A percentile compares a stretch with the other conserved stretches of the same genome.
Conservation (phyloP, 768 basidiomycete species). For the Tylopilus vinaceipallidus region DNA sequence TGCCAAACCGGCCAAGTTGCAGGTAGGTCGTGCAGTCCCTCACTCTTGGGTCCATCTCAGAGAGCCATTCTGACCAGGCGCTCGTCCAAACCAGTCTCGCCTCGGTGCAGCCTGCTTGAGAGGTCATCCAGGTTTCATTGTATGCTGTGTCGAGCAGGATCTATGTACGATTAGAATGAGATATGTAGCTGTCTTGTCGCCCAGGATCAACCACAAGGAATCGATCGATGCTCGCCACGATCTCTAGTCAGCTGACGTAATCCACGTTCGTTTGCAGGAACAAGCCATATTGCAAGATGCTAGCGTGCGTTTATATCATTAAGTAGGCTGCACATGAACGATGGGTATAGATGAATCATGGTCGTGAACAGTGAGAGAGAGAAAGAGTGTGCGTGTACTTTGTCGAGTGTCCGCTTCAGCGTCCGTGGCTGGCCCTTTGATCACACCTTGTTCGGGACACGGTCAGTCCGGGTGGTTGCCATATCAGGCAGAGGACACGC, state of each 20-base stretch:
- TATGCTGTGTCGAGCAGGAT: no score
- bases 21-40: conserved; percentile 2
- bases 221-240: no score
- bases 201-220: no score
- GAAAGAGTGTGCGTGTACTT: conserved; percentile 2
- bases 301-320: conserved; percentile 28
- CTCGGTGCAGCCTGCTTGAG: background rate
- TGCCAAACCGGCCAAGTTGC: background rate
- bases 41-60: background rate
- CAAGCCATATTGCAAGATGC: conserved; percentile 21
- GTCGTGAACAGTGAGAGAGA: conserved; percentile 16
- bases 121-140: no score
- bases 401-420: background rate
- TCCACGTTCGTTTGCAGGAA: background rate
- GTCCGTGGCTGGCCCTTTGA: no score
- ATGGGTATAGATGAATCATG: conserved; percentile 27
- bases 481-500: conserved; percentile 18
- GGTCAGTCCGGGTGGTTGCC: background rate
- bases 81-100: background rate
- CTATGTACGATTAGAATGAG: no score
- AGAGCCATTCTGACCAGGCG: background rate
- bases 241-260: background rate
- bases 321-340: conserved; percentile 27
- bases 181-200: no score
- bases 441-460: conserved; percentile 18